Percentiles rank a stretch among this genome's conserved stretches.
Conservation (phyloP, 169 alveolate genomes). For the Eimeria falciformis region DNA sequence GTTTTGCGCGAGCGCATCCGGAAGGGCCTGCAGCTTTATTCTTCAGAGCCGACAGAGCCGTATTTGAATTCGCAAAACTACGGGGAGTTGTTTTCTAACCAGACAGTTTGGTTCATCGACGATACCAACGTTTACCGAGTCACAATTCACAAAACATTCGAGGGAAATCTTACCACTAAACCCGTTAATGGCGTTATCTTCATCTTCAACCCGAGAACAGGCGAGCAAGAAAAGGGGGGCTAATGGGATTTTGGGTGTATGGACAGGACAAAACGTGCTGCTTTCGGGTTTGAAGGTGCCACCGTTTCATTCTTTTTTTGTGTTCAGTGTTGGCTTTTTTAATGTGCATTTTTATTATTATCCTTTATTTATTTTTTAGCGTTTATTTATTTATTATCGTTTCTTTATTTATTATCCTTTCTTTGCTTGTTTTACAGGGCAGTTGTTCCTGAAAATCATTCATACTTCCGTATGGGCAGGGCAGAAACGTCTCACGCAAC, state of each 20-base stretch:
- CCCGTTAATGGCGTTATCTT: slow-evolving; percentile 99
- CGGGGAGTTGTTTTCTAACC: slow-evolving; percentile 98
- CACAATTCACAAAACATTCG: slow-evolving; percentile 99
- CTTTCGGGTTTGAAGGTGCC: background rate
- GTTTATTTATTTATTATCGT: background rate
- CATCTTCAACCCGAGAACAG: slow-evolving; percentile 99
- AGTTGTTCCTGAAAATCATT: slow-evolving; percentile 98
- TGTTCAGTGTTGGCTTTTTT: too few relatives aligned
- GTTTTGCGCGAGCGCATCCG: slow-evolving; percentile 99
- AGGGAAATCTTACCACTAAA: slow-evolving; percentile 99
- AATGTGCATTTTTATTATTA: background rate
- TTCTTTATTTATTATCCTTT: background rate
- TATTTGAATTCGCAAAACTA: slow-evolving; percentile 98
- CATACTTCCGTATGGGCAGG: slow-evolving; percentile 99
- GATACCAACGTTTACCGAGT: slow-evolving; percentile 99
- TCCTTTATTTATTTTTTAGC: background rate
- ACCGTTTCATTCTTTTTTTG: background rate
- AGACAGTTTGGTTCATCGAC: slow-evolving; percentile 99
- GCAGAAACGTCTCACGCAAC: slow-evolving; percentile 99
- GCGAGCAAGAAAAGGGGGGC: background rate
- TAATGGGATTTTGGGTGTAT: background rate
- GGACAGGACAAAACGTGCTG: background rate
- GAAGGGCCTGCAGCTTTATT: slow-evolving; percentile 99
- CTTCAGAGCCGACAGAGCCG: slow-evolving; percentile 99
- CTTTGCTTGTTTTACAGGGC: slow-evolving; percentile 89